Evolutionary conservation across 2,329 filamentous ascomycete species (phyloP).

Genomic region (Fusarium humuli): DNA sequence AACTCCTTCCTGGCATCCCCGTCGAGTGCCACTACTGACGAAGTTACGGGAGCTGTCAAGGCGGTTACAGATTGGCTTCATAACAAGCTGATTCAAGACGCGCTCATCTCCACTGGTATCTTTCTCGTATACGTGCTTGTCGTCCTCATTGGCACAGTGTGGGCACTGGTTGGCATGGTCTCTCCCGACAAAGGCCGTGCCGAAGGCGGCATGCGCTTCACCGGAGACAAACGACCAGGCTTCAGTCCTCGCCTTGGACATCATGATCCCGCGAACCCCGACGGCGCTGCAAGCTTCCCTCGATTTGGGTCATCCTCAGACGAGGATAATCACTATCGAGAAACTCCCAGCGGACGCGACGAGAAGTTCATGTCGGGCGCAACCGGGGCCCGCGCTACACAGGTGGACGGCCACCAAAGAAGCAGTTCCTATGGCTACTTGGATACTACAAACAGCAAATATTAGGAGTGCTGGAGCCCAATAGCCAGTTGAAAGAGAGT

Average conservation of each 20-base stretch:
- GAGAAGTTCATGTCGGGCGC: slow-evolving; percentile 48
- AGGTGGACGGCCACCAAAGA: slow-evolving; percentile 49
- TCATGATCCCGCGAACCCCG: slow-evolving; percentile 35
- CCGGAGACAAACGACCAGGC: slow-evolving; percentile 47
- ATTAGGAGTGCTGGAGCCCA: slow-evolving; percentile 40
- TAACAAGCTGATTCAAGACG: slow-evolving; percentile 77
- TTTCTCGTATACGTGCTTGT: slow-evolving; percentile 83
- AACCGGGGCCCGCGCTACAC: slow-evolving; percentile 40
- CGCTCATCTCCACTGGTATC: slow-evolving; percentile 80
- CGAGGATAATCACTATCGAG: slow-evolving; percentile 35
- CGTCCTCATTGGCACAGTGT: slow-evolving; percentile 77
- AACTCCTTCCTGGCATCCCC: slow-evolving; percentile 83
- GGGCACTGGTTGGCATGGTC: slow-evolving; percentile 72
- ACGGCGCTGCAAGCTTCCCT: slow-evolving; percentile 40
- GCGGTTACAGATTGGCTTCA: slow-evolving; percentile 76
- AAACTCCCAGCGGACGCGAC: slow-evolving; percentile 33
- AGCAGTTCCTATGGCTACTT: slow-evolving; percentile 53
- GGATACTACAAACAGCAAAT: slow-evolving; percentile 44
- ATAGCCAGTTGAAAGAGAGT: slow-evolving; percentile 23
- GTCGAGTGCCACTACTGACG: slow-evolving; percentile 78
- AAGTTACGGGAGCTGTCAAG: slow-evolving; percentile 80
- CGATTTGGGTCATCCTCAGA: slow-evolving; percentile 45
- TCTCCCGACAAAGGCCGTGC: slow-evolving; percentile 64
- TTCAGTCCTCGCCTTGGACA: slow-evolving; percentile 45
- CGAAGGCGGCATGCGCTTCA: slow-evolving; percentile 66